These are phyloP conservation scores for Emergomyces africanus DNA, from an alignment of 2,329 filamentous ascomycete genomes.

Conservation along the genomic window DNA sequence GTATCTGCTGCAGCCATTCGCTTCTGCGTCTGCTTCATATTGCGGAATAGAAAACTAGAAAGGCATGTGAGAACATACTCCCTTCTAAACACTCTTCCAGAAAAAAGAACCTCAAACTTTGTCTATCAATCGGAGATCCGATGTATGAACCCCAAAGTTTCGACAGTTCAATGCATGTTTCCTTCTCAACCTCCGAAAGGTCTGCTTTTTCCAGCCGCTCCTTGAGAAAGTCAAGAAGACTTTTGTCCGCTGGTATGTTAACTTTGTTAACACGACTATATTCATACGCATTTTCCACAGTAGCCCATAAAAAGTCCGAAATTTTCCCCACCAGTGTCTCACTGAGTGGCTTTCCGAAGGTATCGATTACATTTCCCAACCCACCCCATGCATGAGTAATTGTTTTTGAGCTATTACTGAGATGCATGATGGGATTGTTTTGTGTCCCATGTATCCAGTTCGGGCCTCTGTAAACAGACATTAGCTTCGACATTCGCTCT, in stretches of 20 bases:
- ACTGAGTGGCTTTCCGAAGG: slow-evolving; percentile 31
- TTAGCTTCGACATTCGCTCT: neutral
- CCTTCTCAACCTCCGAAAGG: slow-evolving; percentile 30
- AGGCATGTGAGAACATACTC: slow-evolving; percentile 21
- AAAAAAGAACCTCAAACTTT: slow-evolving; percentile 53
- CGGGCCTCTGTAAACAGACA: slow-evolving; percentile 36
- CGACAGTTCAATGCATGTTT: slow-evolving; percentile 40
- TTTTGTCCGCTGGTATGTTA: slow-evolving; percentile 38
- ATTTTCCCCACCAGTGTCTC: slow-evolving; percentile 21
- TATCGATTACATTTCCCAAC: slow-evolving; percentile 36
- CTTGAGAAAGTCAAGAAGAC: slow-evolving; percentile 45
- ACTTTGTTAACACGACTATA: slow-evolving; percentile 42
- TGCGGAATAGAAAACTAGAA: neutral
- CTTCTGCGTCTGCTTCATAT: neutral
- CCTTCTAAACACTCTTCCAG: slow-evolving; percentile 55
- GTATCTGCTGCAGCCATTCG: too few relatives aligned
- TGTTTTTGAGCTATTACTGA: slow-evolving; percentile 43
- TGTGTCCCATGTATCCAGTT: slow-evolving; percentile 54
- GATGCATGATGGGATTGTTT: slow-evolving; percentile 44
- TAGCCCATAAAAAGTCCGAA: slow-evolving; percentile 41
- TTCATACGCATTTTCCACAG: slow-evolving; percentile 47
- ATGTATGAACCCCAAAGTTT: slow-evolving; percentile 54
- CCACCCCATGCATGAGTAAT: slow-evolving; percentile 40
- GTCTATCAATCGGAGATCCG: slow-evolving; percentile 44
- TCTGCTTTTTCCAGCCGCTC: slow-evolving; percentile 34